These are phyloP conservation scores for Globisporangium heterothallicum DNA, from an alignment of 352 stramenopile species.

Conservation along the genomic window DNA sequence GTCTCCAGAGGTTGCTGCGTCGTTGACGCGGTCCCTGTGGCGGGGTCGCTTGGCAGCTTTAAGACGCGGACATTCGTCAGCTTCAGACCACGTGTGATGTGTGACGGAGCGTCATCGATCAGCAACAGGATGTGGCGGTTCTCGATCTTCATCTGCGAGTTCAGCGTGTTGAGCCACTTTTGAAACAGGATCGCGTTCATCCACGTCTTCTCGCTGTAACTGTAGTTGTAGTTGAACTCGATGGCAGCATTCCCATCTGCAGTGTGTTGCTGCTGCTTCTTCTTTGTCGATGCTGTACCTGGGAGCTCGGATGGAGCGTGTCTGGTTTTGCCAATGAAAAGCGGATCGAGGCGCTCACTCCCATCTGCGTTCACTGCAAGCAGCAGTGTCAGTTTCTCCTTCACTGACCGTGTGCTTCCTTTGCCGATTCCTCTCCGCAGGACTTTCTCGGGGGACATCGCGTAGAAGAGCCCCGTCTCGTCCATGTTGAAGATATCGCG, in stretches of 20 bases:
- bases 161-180: conserved; percentile 23
- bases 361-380: conserved; percentile 23
- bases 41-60: neutral
- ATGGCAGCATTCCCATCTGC: neutral
- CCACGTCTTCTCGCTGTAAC: conserved; percentile 20
- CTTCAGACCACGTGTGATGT: conserved; percentile 19
- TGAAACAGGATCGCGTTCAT: conserved; percentile 28
- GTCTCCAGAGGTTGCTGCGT: conserved; percentile 5
- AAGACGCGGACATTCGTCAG: conserved; percentile 23
- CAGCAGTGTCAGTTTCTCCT: conserved; percentile 13
- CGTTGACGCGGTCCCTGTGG: neutral
- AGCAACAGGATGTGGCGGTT: conserved; percentile 23
- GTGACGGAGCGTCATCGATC: conserved; percentile 23
- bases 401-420: neutral
- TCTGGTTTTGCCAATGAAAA: conserved; percentile 19
- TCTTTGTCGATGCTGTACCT: neutral
- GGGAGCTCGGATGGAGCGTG: neutral
- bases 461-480: conserved; percentile 11
- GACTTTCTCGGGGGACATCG: conserved; percentile 6
- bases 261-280: conserved; percentile 6
- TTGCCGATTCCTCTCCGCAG: neutral
- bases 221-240: conserved; percentile 21
- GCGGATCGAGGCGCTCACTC: conserved; percentile 20
- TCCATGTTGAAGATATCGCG: conserved; percentile 9
- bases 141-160: conserved; percentile 25